Percentiles rank a stretch among this genome's conserved stretches.
Conservation (phyloP, 2,329 filamentous ascomycete species). For the Pseudogymnoascus sp. region DNA sequence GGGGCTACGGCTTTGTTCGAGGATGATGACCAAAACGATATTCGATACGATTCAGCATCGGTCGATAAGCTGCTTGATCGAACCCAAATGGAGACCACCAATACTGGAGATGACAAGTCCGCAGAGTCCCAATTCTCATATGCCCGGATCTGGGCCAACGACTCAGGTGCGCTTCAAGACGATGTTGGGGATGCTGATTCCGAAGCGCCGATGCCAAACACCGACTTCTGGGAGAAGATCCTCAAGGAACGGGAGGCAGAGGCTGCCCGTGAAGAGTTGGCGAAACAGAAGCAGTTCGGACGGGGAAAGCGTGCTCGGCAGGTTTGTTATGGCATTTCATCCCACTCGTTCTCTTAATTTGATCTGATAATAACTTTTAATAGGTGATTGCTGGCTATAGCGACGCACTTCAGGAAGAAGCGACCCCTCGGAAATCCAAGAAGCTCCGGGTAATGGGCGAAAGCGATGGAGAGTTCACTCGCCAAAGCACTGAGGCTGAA, state of each 20-base stretch:
- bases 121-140: slow-evolving; percentile 79
- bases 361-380: not conserved
- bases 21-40: slow-evolving; percentile 62
- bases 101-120: slow-evolving; percentile 49
- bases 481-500: slow-evolving; percentile 12
- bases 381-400: slow-evolving; percentile 14
- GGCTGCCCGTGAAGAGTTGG: slow-evolving; percentile 62
- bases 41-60: slow-evolving; percentile 70
- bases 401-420: slow-evolving; percentile 15
- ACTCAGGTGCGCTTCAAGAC: slow-evolving; percentile 58
- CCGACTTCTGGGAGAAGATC: slow-evolving; percentile 82
- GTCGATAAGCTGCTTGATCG: slow-evolving; percentile 91
- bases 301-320: slow-evolving; percentile 59
- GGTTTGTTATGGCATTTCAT: slow-evolving; percentile 18
- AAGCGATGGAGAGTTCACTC: slow-evolving; percentile 17
- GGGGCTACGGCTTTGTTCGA: slow-evolving; percentile 82
- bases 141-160: slow-evolving; percentile 86
- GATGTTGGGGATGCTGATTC: slow-evolving; percentile 45
- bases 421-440: not conserved
- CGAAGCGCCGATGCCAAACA: slow-evolving; percentile 47
- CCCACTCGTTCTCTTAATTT: not conserved
- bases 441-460: not conserved
- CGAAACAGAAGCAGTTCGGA: slow-evolving; percentile 66
- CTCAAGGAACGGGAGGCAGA: slow-evolving; percentile 71
- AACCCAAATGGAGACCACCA: slow-evolving; percentile 66